Base-by-base conservation (phyloP, 208 protist genomes). In the Trypanosoma mega region DNA sequence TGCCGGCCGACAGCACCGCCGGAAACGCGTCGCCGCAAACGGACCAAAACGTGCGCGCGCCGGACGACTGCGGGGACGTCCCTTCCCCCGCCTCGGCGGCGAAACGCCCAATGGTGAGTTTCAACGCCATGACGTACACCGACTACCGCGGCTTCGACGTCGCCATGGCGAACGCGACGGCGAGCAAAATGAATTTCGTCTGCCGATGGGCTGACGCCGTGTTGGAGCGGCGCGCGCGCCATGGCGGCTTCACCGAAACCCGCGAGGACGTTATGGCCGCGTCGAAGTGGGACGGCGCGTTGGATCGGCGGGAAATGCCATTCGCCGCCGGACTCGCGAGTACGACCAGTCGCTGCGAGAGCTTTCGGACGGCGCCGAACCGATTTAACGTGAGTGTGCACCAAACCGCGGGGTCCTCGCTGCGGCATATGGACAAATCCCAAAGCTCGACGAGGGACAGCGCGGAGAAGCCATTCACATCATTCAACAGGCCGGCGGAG, bases 191-290 rank as follows among this genome's bases (percentile, higher is more conserved):
- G 29, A 79, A 93, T 54, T 55, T 48, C 16, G 20, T 93, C 37
- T 93, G 87, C 56, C 67, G 65, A 1, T 93, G 82, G 82, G 54
- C 65, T 26, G 87, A 93, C 45, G 48, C 29, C 14, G 83, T 74
- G 0, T 61, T 93, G 21, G 74, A 80, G 2, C 59, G 60, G 5
- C 59, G 68, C 8, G 58, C 58, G 12, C 47, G 72, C 8, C 72
- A 84, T 37, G 80, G 84, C 26, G 74, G 72, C 16, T 66, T 50
- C 12, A 6, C 26, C 8, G 6, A 6, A n/a, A 50, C 21, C 45
- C 12, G 9, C 45, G 6, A n/a, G 26, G 9, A 68, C 27, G 82
- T 81, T 45, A 80, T 82, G 41, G 75, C 87, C 45, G 78, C 80
- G 6, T 58, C 6, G 63, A 74, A 47, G 23, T 66, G 44, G 45